phyloP scores from a whole-genome alignment of 129 eudicot species.

The Pittosporum tobira region DNA sequence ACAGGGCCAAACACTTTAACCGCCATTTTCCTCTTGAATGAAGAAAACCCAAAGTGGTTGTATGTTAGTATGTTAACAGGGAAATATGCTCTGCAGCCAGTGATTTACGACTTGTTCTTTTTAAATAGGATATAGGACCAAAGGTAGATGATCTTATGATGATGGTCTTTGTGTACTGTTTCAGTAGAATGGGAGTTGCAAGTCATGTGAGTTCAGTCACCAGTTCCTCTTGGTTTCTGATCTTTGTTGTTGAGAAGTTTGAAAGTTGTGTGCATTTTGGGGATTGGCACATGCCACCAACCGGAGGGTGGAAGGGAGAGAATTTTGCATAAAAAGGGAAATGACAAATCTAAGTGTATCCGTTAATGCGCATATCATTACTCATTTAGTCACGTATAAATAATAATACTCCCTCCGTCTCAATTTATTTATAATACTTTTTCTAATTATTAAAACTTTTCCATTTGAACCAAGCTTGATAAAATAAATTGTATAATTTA shows the following conservation, averaged over 20 bases:
- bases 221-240: background rate
- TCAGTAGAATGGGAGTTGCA: too few species aligned
- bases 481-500: too few species aligned
- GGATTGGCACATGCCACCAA: constrained; percentile 17
- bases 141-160: background rate
- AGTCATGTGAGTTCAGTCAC: background rate
- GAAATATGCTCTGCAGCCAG: background rate
- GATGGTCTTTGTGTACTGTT: background rate
- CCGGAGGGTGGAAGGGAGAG: background rate
- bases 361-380: background rate
- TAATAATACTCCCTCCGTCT: too few species aligned
- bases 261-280: background rate
- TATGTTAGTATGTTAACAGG: background rate
- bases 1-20: constrained; percentile 64
- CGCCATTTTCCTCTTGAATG: constrained; percentile 32
- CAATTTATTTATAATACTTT: too few species aligned
- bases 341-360: too few species aligned
- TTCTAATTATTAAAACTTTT: too few species aligned
- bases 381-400: background rate
- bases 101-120: background rate
- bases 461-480: too few species aligned
- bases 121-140: background rate
- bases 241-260: background rate
- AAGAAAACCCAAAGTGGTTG: background rate
- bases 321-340: too few species aligned